Base-by-base conservation (phyloP, 176 grass and related monocot genomes). In the Phyllostachys edulis region DNA sequence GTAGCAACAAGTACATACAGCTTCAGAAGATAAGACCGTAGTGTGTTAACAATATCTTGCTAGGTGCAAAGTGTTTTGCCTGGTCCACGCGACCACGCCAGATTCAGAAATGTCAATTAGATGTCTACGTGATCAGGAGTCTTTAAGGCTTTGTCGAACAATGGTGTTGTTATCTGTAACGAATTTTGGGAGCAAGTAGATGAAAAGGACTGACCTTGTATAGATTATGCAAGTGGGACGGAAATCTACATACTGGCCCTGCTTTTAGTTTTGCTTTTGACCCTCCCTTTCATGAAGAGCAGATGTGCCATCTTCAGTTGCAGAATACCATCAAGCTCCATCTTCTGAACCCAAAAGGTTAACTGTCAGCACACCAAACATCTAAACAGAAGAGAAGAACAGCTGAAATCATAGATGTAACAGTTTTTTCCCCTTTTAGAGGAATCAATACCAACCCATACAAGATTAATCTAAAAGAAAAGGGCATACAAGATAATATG, bases 11-110 rank as follows among this genome's bases (percentile, higher is more conserved):
- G 66, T 26, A 24, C 34, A 73, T 62, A 26, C 42, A 78, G 20
- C 44, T 72, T 81, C 55, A 63, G 34, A 51, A 38, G 73, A 83
- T 63, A 47, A 37, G 55, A 63, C 40, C 46, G 52, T 23, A 32
- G 49, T 63, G 66, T 85, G 38, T 11, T 7, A 4, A 45, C 29
- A 81, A 27, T 24, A 73, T 76, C 62, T 42, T 40, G 20, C 36
- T 69, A 62, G 23, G 63, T 47, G 23, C 51, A 63, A 5, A 32
- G 2, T 45, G 42, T 42, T 45, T 45, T 37, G 38, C 41, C 40
- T 38, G 40, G 15, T 72, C 40, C 56, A 14, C 12, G 14, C 26
- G 24, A 13, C 52, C 45, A 65, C 23, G 34, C 8, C 46, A 57
- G 3, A 79, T 78, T 72, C 23, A 78, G 73, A 64, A 23, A 82